Base-by-base conservation (phyloP, 257 asterid genomes). In the Ilex aquifolium region DNA sequence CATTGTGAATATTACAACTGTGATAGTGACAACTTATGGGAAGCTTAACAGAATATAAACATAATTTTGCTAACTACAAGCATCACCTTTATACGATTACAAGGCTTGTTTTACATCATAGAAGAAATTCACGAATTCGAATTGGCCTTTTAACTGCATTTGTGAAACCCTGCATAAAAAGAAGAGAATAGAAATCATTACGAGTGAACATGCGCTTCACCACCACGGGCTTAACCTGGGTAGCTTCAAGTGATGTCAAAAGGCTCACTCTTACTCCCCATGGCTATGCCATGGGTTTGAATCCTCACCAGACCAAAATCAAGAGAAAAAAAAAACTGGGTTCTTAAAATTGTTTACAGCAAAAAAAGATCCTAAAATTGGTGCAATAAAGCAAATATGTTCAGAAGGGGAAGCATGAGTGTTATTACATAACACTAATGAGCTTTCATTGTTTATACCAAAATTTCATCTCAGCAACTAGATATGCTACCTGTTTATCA, bases 121-220 rank as follows among this genome's bases (percentile, higher is more conserved):
- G 50, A 30, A 91, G 85, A 77, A 91, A 86, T 63, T 91, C 96
- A 13, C 87, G 85, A 17, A 88, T 74, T 61, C 89, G 80, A 60
- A 88, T 93, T 5, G 98, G 98, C 74, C 95, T 82, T 82, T 87
- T 91, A 57, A 88, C 98, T 60, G 96, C 95, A 85, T 91, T 91
- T 72, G 98, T 91, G 67, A 78, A 88, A n/a, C 96, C 98, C 98
- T 91, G 76, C 75, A 68, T 27, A 67, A 32, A n/a, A n/a, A 46
- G 31, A 44, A 16, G 60, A 68, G 72, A 69, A 70, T 10, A 32
- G 36, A 60, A 30, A 10, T 10, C 16, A 60, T 29, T 30, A n/a
- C 44, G 29, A 6, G 14, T 14, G 12, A 52, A 9, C 32, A 52
- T 13, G 21, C 42, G 56, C 31, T 57, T 54, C 17, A 51, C 6